Percentiles rank a stretch among this genome's conserved stretches.
Evolutionary conservation across 225 moss, liverwort and hornwort species (phyloP).

Genomic region (Neckera pumila): DNA sequence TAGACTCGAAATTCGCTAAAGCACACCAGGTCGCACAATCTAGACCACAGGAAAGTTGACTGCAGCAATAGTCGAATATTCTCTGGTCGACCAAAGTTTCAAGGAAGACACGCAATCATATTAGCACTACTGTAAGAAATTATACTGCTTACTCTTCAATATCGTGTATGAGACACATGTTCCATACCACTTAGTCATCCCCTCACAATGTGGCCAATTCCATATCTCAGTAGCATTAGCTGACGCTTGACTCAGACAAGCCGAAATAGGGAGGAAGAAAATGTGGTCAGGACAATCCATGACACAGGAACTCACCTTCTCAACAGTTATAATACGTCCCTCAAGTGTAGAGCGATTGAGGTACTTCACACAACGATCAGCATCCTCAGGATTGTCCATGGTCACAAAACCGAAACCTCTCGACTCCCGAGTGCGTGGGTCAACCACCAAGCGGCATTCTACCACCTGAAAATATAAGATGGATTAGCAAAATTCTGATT

Average conservation of each 20-base stretch:
- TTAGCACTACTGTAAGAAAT: slow-evolving; percentile 39
- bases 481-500: neutral
- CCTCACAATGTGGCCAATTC: neutral
- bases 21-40: slow-evolving; percentile 57
- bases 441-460: slow-evolving; percentile 95
- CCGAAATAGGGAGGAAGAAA: neutral
- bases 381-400: slow-evolving; percentile 80
- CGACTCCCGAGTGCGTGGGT: slow-evolving; percentile 89
- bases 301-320: slow-evolving; percentile 61
- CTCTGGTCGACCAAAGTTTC: slow-evolving; percentile 60
- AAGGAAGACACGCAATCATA: slow-evolving; percentile 51
- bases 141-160: slow-evolving; percentile 18
- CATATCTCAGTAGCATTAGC: slow-evolving; percentile 15
- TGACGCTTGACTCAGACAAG: slow-evolving; percentile 2
- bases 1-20: slow-evolving; percentile 51
- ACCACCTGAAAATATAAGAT: slow-evolving; percentile 41
- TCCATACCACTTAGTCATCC: slow-evolving; percentile 23
- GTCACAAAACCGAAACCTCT: slow-evolving; percentile 98
- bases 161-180: slow-evolving; percentile 23
- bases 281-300: neutral
- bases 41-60: slow-evolving; percentile 56
- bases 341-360: slow-evolving; percentile 95
- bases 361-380: slow-evolving; percentile 90
- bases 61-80: slow-evolving; percentile 49
- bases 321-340: slow-evolving; percentile 93